Evolutionary conservation across 2,329 filamentous ascomycete genomes (phyloP).

Genomic region (Fonsecaea monophora): DNA sequence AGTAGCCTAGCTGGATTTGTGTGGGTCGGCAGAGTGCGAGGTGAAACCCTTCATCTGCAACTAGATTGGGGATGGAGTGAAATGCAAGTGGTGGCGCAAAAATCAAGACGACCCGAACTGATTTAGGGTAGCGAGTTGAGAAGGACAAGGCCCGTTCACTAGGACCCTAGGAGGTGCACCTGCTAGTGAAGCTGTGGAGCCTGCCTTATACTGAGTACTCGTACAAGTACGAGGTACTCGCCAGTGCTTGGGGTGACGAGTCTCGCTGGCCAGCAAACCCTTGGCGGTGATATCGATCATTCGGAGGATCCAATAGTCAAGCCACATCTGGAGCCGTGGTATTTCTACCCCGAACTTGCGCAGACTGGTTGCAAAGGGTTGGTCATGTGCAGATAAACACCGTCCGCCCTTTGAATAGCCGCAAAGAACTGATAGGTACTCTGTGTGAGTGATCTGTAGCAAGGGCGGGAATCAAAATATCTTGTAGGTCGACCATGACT

Average conservation of each 20-base stretch:
- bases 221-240: too few species aligned
- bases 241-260: too few species aligned
- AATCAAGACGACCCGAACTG: slow-evolving; percentile 2
- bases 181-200: neutral
- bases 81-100: slow-evolving; percentile 2
- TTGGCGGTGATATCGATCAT: neutral
- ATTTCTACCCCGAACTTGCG: neutral
- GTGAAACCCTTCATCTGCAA: slow-evolving; percentile 3
- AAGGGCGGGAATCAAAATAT: neutral
- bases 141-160: neutral
- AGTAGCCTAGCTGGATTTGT: neutral
- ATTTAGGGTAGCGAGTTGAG: slow-evolving; percentile 3
- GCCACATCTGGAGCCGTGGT: neutral
- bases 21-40: neutral
- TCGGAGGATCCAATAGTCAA: neutral
- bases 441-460: neutral
- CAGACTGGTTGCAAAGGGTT: neutral
- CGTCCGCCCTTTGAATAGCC: neutral
- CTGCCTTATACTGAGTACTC: too few species aligned
- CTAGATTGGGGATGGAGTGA: neutral
- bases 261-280: neutral
- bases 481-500: neutral
- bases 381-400: neutral
- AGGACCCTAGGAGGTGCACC: neutral
- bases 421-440: neutral